Percentiles rank a stretch among this genome's conserved stretches.
These are phyloP conservation scores for Thamnidium elegans DNA, from an alignment of 192 early-diverging fungal genomes.

Conservation along the genomic window DNA sequence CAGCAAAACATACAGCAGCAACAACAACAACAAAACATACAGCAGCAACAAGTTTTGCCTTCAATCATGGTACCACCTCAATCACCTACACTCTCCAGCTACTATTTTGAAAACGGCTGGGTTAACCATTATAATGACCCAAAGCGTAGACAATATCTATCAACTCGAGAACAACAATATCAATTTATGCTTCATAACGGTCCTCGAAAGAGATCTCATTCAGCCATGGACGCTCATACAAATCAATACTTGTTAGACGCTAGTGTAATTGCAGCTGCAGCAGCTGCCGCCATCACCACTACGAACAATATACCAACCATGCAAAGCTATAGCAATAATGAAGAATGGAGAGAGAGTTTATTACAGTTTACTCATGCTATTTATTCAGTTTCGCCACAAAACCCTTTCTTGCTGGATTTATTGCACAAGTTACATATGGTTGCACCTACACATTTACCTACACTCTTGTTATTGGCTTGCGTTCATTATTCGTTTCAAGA, in stretches of 20 bases:
- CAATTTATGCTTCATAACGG: not conserved
- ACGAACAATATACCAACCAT: not conserved
- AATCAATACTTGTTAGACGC: too few species aligned
- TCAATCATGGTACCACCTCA: conserved; percentile 56
- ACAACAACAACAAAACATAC: conserved; percentile 50
- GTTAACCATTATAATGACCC: conserved; percentile 34
- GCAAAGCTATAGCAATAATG: not conserved
- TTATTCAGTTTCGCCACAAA: conserved; percentile 54
- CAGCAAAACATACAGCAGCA: conserved; percentile 38
- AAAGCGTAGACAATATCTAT: conserved; percentile 21
- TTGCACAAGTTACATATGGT: conserved; percentile 50
- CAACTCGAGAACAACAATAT: conserved; percentile 24
- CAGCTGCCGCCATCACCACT: not conserved
- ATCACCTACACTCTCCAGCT: conserved; percentile 47
- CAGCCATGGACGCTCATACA: too few species aligned
- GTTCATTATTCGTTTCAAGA: conserved; percentile 79
- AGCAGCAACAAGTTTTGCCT: conserved; percentile 34
- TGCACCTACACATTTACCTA: conserved; percentile 71
- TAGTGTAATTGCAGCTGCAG: conserved; percentile 14
- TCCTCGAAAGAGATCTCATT: too few species aligned
- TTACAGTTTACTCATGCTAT: conserved; percentile 60
- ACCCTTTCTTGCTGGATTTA: conserved; percentile 50
- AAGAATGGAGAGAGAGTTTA: conserved; percentile 52
- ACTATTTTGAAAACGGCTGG: conserved; percentile 50
- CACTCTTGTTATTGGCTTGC: conserved; percentile 82